Evolutionary conservation across 768 basidiomycete genomes (phyloP), one percentile per base, ranked within the genome.

Genomic region (Psilocybe cyanescens): DNA sequence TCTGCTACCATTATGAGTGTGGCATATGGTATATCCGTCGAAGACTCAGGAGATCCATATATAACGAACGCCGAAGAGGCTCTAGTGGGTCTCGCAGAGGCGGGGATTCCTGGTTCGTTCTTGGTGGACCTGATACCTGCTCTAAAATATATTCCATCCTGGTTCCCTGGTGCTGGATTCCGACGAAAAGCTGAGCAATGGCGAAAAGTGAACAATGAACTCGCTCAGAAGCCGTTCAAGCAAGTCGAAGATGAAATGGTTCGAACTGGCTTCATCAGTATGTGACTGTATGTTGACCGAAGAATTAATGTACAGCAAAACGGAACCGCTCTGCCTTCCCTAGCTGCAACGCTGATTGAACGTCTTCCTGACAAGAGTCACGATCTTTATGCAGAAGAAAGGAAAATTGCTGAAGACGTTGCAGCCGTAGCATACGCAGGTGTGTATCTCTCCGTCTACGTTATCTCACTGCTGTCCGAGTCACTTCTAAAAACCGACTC

Each of bases 1-100:
- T 77, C 79, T 50, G 72, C 78, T 2, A 82, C 81, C 49, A 61
- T 65, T 46, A 62, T 61, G 81, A 81, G 78, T 16, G 73, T 82
- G 9, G 75, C 78, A 7, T 69, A 74, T 8, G 72, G 70, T 17
- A 67, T 73, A 1, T 73, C 75, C 7, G 65, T 79, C 1, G 65
- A 66, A 39, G 61, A 24, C 66, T 76, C 31, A 14, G 63, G 79
- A 39, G 78, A 81, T 48, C 73, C 72, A 2, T 76, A 77, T 57
- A 68, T 81, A 37, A 55, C 60, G 9, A 69, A 67, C 0, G 74
- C 74, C 0, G 73, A 77, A 28, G 58, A 70, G 35, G 73, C 72
- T 4, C 50, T 77, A 28, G 59, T 66, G 3, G 70, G 70, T 0
- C 59, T 75, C 55, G 47, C 62, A 57, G 51, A 67, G 58, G 56